Evolutionary conservation across 371 early-diverging fungal species (phyloP).

Genomic region (Actinomortierella wolfii): DNA sequence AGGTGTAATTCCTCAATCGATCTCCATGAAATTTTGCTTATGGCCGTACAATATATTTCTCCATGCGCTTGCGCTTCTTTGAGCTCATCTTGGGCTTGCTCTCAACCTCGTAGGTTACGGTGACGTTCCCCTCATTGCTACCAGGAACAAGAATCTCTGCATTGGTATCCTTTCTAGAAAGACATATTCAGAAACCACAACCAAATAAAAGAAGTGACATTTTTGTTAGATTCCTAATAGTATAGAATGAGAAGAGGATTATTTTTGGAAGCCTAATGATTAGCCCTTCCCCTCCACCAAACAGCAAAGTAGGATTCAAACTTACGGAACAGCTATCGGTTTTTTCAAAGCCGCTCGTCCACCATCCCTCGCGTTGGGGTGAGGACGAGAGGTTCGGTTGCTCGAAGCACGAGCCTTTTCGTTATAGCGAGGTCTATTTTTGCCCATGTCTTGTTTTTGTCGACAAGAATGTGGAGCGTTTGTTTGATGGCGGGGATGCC

Average conservation of each 20-base stretch:
- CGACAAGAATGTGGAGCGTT: no score
- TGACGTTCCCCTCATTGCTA: slow-evolving; percentile 4
- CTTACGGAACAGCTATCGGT: slow-evolving; percentile 17
- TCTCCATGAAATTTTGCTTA: background rate
- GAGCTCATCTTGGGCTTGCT: slow-evolving; percentile 57
- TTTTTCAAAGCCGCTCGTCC: slow-evolving; percentile 44
- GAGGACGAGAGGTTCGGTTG: slow-evolving; percentile 50
- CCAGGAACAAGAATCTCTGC: slow-evolving; percentile 50
- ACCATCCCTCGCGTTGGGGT: slow-evolving; percentile 58
- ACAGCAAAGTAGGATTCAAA: background rate
- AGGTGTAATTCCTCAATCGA: no score
- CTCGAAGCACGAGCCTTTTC: slow-evolving; percentile 58
- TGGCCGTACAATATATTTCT: slow-evolving; percentile 78
- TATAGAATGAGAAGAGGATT: no score
- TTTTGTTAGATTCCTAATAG: no score
- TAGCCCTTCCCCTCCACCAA: background rate
- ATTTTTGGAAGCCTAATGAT: no score
- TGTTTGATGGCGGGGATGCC: no score
- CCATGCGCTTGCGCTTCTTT: slow-evolving; percentile 80
- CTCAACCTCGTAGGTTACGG: slow-evolving; percentile 5
- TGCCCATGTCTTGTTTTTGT: slow-evolving; percentile 52
- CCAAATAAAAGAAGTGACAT: no score
- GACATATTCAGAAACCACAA: no score
- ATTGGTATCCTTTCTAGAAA: slow-evolving; percentile 43
- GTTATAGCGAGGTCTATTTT: slow-evolving; percentile 63